Evolutionary conservation across 1,284 basidiomycete genomes (phyloP).

Genomic region (Blastosporella zonata): DNA sequence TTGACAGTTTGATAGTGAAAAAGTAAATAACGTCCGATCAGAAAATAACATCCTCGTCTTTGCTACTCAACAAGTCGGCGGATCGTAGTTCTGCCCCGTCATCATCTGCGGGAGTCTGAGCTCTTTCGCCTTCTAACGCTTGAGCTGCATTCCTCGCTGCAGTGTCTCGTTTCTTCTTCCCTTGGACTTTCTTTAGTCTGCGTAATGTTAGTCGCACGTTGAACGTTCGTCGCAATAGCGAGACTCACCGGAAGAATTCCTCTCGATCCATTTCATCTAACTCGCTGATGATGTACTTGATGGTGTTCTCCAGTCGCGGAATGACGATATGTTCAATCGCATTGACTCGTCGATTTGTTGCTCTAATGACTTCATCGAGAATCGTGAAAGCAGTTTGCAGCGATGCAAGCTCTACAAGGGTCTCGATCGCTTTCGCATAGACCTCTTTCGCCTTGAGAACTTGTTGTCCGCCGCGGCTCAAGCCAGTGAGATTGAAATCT

Average conservation of each 20-base stretch:
- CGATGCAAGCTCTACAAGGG: conserved; percentile 95
- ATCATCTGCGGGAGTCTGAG: conserved; percentile 29
- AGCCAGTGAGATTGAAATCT: conserved; percentile 98
- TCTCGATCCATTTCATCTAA: conserved; percentile 97
- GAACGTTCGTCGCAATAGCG: conserved; percentile 2
- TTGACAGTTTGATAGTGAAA: too few species aligned
- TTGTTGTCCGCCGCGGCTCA: conserved; percentile 96
- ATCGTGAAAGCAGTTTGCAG: conserved; percentile 98
- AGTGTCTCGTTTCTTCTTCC: conserved; percentile 90
- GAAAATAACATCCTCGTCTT: conserved; percentile 92
- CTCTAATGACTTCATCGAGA: conserved; percentile 97
- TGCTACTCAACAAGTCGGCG: conserved; percentile 73
- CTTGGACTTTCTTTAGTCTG: conserved; percentile 93
- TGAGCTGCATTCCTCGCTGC: conserved; percentile 44
- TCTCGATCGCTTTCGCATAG: conserved; percentile 96
- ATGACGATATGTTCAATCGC: conserved; percentile 99
- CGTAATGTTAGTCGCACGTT: conserved; percentile 6
- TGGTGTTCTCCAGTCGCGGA: conserved; percentile 93
- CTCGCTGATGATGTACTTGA: conserved; percentile 95
- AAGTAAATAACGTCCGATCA: conserved; percentile 31
- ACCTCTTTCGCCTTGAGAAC: conserved; percentile 92
- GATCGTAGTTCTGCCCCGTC: conserved; percentile 32
- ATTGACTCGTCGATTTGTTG: conserved; percentile 97
- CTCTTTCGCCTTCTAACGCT: conserved; percentile 19
- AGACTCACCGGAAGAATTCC: conserved; percentile 85